Percentiles rank a stretch among this genome's conserved stretches.
Conservation (phyloP, 2,329 filamentous ascomycete genomes). For the Fusarium paranaense region DNA sequence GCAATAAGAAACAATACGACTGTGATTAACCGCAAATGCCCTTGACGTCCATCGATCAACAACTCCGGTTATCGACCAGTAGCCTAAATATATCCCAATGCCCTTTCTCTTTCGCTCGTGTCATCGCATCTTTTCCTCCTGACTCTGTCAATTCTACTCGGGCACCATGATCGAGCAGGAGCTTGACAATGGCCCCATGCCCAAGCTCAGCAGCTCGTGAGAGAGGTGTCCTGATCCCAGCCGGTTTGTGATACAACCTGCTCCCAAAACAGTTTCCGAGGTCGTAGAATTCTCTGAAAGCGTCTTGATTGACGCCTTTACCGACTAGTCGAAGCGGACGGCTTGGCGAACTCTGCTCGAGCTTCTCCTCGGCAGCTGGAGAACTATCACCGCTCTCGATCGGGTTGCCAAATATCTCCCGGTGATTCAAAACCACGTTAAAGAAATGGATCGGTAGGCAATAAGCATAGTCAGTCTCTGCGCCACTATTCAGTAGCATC, state of each 20-base stretch:
- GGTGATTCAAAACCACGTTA: too few relatives aligned
- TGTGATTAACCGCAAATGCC: not conserved
- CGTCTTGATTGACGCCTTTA: too few relatives aligned
- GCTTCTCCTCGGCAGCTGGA: too few relatives aligned
- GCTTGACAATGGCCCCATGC: not conserved
- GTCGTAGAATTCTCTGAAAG: not conserved
- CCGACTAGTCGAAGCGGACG: too few relatives aligned
- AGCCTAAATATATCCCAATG: not conserved
- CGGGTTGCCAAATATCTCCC: too few relatives aligned
- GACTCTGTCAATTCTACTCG: not conserved
- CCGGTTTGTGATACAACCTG: not conserved
- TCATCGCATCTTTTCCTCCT: not conserved
- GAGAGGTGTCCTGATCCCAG: not conserved
- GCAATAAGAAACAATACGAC: not conserved
- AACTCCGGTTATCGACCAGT: not conserved
- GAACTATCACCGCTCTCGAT: too few relatives aligned
- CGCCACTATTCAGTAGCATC: too few relatives aligned
- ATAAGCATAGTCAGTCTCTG: too few relatives aligned
- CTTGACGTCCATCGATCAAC: not conserved
- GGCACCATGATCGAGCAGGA: not conserved
- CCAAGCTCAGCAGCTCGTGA: not conserved
- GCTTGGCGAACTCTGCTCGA: too few relatives aligned
- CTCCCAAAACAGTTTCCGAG: not conserved
- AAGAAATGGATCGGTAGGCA: too few relatives aligned
- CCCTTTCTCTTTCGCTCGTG: not conserved